Base-by-base conservation (phyloP, 345 rosid genomes). In the Eucalyptus marginata region DNA sequence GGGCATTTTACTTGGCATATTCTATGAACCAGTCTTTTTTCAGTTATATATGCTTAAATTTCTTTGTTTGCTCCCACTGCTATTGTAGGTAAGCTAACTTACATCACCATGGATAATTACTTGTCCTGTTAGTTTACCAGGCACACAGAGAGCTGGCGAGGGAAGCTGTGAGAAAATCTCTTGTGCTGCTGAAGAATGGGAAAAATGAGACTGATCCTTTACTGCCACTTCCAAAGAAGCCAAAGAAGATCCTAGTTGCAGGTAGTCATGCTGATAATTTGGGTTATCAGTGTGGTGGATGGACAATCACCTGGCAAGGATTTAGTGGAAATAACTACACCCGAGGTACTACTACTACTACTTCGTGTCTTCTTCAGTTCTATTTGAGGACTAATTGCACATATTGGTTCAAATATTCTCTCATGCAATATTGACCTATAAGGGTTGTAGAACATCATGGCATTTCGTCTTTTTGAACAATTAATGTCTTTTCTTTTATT, bases 241-340 rank as follows among this genome's bases (percentile, higher is more conserved):
- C 94, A 87, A 84, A 93, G 17, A 96, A 96, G 93, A 94, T 98
- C 90, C 93, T 98, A 27, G 97, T 98, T 20, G 95, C 98, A 52
- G 99, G 99, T 31, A 94, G 94, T 88, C 99, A 97, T 86, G 98
- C 99, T 88, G 97, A 97, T 90, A 94, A 98, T 92, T 95, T 98
- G 88, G 99, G 99, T 71, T 97, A 94, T 92, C 99, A 98, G 54
- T 97, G 98, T 91, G 99, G 99, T 87, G 99, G 99, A 64, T 98
- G 99, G 99, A 95, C 99, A 36, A 96, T 98, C 49, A 91, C 88
- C 25, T 98, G 99, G 98, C 99, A 95, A 94, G 99, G 98, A 85
- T 93, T 92, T 87, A 89, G 90, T 50, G 99, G 98, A 89, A 96
- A 97, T 93, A 94, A 93, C 87, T 64, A 87, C 56, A 97, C 98